Evolutionary conservation across 495 filamentous ascomycete species (phyloP).

Genomic region (Hypoxylon crocopeplum): DNA sequence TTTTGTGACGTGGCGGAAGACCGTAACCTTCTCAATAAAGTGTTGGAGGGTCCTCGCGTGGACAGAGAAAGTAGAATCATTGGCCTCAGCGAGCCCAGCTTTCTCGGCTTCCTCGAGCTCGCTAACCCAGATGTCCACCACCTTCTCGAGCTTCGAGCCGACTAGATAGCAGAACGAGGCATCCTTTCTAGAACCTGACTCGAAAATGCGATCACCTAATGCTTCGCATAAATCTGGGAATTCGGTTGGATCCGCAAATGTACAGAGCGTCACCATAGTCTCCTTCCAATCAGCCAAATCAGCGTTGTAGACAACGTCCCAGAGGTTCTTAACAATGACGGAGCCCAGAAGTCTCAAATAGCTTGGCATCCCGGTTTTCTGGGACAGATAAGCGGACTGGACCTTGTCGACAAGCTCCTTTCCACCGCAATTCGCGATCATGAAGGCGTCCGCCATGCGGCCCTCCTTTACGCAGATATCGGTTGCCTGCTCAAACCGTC

Average conservation of each 20-base stretch:
- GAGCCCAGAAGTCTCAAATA: conserved; percentile 91
- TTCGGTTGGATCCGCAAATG: conserved; percentile 86
- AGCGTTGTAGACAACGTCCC: conserved; percentile 97
- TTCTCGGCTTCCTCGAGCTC: conserved; percentile 85
- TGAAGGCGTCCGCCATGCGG: conserved; percentile 93
- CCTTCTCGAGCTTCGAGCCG: conserved; percentile 96
- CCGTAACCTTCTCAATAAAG: conserved; percentile 97
- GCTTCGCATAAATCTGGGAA: conserved; percentile 97
- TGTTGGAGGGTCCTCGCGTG: conserved; percentile 88
- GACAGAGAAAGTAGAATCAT: conserved; percentile 85
- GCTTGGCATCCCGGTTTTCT: conserved; percentile 81
- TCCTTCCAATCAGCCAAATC: conserved; percentile 95
- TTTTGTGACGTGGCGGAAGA: conserved; percentile 93
- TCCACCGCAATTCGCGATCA: conserved; percentile 96
- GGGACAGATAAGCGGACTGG: conserved; percentile 87
- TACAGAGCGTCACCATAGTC: conserved; percentile 93
- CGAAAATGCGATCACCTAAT: conserved; percentile 87
- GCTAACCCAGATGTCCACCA: conserved; percentile 89
- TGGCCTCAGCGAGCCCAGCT: conserved; percentile 68
- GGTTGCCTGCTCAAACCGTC: conserved; percentile 89
- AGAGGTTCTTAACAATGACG: conserved; percentile 93
- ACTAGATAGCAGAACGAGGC: conserved; percentile 95
- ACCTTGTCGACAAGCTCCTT: conserved; percentile 94
- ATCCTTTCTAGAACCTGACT: conserved; percentile 77
- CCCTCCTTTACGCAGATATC: conserved; percentile 87